Conservation (phyloP, 331 rosid genomes). For the Dryas integrifolia region DNA sequence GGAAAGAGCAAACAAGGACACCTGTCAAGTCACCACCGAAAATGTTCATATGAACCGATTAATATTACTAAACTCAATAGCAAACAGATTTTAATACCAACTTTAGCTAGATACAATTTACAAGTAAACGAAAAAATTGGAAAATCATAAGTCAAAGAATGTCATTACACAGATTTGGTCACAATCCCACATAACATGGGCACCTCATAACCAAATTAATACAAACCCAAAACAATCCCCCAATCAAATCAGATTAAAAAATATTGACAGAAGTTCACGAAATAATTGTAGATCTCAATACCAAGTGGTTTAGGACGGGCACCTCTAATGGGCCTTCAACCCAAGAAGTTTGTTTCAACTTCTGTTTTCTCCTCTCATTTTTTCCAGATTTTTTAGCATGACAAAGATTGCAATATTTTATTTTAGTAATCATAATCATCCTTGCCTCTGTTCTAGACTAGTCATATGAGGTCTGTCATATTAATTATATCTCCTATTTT, state of each 20-base stretch:
- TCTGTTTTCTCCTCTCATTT: neutral
- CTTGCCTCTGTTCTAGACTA: neutral
- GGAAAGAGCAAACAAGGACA: conserved; percentile 83
- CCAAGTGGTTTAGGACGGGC: neutral
- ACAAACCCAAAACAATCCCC: conserved; percentile 4
- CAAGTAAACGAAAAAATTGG: neutral
- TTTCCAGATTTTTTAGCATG: neutral
- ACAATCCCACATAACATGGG: neutral
- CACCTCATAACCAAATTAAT: neutral
- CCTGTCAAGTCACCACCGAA: conserved; percentile 47
- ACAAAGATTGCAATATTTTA: neutral
- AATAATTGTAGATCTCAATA: neutral
- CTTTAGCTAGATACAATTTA: neutral
- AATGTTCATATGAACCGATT: conserved; percentile 13
- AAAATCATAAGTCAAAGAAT: neutral
- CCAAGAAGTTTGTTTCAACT: neutral
- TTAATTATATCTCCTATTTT: neutral
- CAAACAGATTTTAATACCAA: conserved; percentile 12
- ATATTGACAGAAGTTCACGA: neutral
- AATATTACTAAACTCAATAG: conserved; percentile 16
- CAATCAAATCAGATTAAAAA: neutral
- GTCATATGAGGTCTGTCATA: neutral
- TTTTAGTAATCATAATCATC: neutral
- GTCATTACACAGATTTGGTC: neutral
- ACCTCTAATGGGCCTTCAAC: neutral